Conservation (phyloP, 257 asterid species). For the Solanum paucissectum region DNA sequence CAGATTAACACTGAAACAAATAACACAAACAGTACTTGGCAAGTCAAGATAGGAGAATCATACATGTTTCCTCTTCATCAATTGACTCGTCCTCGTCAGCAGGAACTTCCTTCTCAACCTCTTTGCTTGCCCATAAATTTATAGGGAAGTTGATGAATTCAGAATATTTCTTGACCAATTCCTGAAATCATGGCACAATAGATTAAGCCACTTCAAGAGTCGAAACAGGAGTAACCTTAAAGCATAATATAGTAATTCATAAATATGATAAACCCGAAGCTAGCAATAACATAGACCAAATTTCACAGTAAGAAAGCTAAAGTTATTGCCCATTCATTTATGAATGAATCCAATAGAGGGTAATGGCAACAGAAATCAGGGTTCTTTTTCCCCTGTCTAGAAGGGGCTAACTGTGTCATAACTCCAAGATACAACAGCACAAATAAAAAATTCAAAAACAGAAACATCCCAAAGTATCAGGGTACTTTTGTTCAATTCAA, state of each 20-base stretch:
- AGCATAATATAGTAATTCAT: not conserved
- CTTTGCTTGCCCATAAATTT: slow-evolving; percentile 79
- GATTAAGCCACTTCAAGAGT: not conserved
- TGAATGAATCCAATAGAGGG: not conserved
- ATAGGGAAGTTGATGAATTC: slow-evolving; percentile 94
- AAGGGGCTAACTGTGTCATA: not conserved
- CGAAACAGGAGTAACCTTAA: not conserved
- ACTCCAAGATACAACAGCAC: not conserved
- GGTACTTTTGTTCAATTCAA: not conserved
- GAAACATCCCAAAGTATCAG: not conserved
- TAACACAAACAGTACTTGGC: not conserved
- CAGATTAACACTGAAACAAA: not conserved
- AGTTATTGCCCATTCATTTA: not conserved
- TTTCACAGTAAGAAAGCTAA: not conserved
- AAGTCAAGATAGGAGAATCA: not conserved
- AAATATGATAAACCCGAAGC: not conserved
- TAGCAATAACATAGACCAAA: not conserved
- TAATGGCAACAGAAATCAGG: not conserved
- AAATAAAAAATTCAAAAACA: not conserved
- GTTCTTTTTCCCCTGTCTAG: not conserved
- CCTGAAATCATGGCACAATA: slow-evolving; percentile 25
- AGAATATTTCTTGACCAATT: slow-evolving; percentile 78
- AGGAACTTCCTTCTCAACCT: slow-evolving; percentile 84
- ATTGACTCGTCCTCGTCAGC: slow-evolving; percentile 69
- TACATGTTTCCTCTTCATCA: slow-evolving; percentile 66